A percentile compares a stretch with the other conserved stretches of the same genome.
Conservation (phyloP, 1,284 basidiomycete genomes). For the Earliella scabrosa region DNA sequence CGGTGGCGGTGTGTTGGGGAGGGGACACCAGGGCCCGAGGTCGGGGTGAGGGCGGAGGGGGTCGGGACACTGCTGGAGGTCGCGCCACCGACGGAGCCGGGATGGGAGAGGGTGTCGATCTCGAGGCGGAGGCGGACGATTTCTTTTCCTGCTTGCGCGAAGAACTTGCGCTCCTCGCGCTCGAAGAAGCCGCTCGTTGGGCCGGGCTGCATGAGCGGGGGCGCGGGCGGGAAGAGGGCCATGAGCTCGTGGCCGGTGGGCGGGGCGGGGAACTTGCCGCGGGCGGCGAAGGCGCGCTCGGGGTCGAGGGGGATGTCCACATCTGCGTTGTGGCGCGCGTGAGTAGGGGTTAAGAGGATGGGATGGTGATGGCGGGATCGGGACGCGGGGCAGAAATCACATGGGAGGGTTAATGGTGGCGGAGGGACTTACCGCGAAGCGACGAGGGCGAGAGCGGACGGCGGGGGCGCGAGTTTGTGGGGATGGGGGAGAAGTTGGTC, state of each 20-base stretch:
- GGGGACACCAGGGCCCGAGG: slow-evolving; percentile 12
- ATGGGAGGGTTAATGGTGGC: neutral
- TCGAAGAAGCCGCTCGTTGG: slow-evolving; percentile 73
- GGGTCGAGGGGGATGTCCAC: slow-evolving; percentile 56
- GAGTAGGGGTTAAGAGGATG: slow-evolving; percentile 5
- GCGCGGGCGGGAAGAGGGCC: slow-evolving; percentile 74
- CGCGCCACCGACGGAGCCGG: slow-evolving; percentile 2
- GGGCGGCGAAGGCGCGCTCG: slow-evolving; percentile 42
- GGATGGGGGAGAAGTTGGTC: slow-evolving; percentile 20
- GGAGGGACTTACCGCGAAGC: slow-evolving; percentile 48
- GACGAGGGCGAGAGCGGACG: slow-evolving; percentile 39
- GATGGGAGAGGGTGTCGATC: slow-evolving; percentile 46
- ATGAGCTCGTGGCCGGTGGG: slow-evolving; percentile 81
- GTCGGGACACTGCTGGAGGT: too few species aligned
- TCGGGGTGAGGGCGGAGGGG: slow-evolving; percentile 9
- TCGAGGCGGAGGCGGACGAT: slow-evolving; percentile 73
- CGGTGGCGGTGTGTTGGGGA: slow-evolving; percentile 3
- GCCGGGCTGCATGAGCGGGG: slow-evolving; percentile 55
- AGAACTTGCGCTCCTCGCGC: slow-evolving; percentile 74
- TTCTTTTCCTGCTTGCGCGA: slow-evolving; percentile 73
- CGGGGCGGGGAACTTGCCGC: slow-evolving; percentile 66
- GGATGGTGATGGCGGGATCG: neutral
- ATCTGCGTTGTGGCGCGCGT: slow-evolving; percentile 52
- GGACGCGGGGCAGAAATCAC: neutral
- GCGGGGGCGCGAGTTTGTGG: slow-evolving; percentile 25